These are phyloP conservation scores for Lichtheimia ornata DNA, from an alignment of 371 early-diverging fungal species.

Conservation along the genomic window DNA sequence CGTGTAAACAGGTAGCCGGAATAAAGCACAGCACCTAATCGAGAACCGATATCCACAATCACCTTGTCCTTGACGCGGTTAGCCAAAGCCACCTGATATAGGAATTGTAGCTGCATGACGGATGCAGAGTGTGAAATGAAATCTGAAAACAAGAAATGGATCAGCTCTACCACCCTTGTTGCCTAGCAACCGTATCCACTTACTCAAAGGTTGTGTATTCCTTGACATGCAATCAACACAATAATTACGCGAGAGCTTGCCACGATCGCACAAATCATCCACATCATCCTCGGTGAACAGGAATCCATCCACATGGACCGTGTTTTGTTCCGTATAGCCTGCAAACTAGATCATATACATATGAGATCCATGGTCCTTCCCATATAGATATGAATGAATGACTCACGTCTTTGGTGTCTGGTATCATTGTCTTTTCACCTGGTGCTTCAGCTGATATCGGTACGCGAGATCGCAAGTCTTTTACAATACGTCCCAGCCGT, in stretches of 20 bases:
- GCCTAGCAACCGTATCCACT: background rate
- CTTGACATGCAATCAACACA: constrained; percentile 64
- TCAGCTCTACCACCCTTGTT: background rate
- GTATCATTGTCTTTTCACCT: constrained; percentile 57
- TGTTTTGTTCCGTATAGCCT: constrained; percentile 56
- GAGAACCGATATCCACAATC: constrained; percentile 66
- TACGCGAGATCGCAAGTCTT: constrained; percentile 54
- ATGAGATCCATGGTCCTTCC: background rate
- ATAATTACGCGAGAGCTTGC: constrained; percentile 62
- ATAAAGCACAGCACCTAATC: constrained; percentile 67
- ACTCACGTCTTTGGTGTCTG: constrained; percentile 51
- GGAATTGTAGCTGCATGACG: constrained; percentile 59
- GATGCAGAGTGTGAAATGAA: constrained; percentile 72
- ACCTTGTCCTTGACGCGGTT: constrained; percentile 52
- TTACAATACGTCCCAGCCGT: constrained; percentile 50
- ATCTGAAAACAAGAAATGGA: constrained; percentile 24
- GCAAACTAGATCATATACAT: constrained; percentile 38
- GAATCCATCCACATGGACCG: constrained; percentile 68
- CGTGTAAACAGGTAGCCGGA: constrained; percentile 59
- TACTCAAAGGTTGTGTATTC: constrained; percentile 52
- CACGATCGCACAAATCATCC: constrained; percentile 63
- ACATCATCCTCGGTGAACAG: constrained; percentile 68
- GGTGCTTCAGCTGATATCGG: constrained; percentile 67
- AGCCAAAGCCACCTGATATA: constrained; percentile 58
- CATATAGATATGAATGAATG: background rate